Conservation (phyloP, 2,329 filamentous ascomycete species). For the Alternaria sp. region DNA sequence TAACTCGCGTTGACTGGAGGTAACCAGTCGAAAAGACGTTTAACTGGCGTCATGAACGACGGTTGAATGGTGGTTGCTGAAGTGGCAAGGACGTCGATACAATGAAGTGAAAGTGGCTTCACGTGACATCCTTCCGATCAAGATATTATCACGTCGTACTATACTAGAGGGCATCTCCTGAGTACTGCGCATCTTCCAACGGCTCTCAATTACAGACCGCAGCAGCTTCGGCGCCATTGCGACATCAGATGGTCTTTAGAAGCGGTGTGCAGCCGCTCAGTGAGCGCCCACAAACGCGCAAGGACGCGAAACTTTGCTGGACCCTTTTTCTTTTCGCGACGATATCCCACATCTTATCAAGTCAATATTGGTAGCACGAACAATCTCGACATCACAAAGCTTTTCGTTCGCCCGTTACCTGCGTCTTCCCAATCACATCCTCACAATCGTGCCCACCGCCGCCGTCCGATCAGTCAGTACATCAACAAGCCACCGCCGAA, state of each 20-base stretch:
- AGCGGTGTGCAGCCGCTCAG: neutral
- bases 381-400: neutral
- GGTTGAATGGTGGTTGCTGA: neutral
- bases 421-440: neutral
- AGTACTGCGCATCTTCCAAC: accelerated
- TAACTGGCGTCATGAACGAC: neutral
- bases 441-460: neutral
- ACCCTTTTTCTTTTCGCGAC: neutral
- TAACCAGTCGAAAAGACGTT: neutral
- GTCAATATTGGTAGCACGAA: neutral
- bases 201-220: accelerated
- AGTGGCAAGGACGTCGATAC: neutral
- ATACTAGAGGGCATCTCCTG: neutral
- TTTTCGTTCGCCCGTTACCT: neutral
- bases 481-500: neutral
- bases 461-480: neutral
- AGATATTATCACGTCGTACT: accelerated
- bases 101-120: neutral
- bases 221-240: neutral
- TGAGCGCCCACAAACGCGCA: neutral
- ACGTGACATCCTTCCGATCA: neutral
- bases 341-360: neutral
- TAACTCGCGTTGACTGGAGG: neutral
- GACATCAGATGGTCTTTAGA: neutral
- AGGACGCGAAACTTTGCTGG: neutral